A percentile compares a stretch with the other conserved stretches of the same genome.
Conservation (phyloP, 2,329 filamentous ascomycete species). For the Phoma sp. region DNA sequence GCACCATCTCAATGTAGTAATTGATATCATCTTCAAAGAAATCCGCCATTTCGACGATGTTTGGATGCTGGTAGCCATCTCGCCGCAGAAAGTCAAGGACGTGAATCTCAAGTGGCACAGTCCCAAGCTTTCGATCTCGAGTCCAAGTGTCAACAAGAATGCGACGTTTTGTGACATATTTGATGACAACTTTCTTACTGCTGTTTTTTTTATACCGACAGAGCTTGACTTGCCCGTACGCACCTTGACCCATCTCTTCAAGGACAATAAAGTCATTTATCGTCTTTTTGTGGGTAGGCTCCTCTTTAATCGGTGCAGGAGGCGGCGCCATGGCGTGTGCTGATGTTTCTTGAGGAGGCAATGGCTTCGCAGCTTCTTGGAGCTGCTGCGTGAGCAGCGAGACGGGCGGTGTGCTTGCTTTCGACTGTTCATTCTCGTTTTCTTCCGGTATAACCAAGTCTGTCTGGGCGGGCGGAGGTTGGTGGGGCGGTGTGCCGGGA, state of each 20-base stretch:
- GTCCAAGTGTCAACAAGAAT: conserved; percentile 99
- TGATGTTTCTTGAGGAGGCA: conserved; percentile 39
- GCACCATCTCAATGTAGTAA: conserved; percentile 98
- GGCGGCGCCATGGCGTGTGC: conserved; percentile 21
- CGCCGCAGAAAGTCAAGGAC: conserved; percentile 90
- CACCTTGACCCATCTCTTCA: conserved; percentile 98
- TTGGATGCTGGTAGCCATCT: conserved; percentile 68
- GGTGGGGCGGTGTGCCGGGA: conserved; percentile 73
- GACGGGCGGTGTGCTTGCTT: conserved; percentile 47
- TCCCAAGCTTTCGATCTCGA: conserved; percentile 87
- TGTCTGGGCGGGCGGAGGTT: conserved; percentile 78
- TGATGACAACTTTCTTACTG: conserved; percentile 86
- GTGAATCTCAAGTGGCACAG: conserved; percentile 95
- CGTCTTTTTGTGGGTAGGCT: conserved; percentile 68
- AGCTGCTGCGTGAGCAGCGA: conserved; percentile 60
- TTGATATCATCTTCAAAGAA: conserved; percentile 82
- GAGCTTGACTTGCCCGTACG: conserved; percentile 96
- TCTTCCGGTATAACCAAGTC: conserved; percentile 46
- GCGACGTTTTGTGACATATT: conserved; percentile 95
- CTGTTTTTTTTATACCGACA: conserved; percentile 80
- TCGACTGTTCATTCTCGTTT: conserved; percentile 42
- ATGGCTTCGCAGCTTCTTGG: conserved; percentile 56
- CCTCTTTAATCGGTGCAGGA: conserved; percentile 23
- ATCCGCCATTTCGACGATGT: conserved; percentile 72
- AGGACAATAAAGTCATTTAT: conserved; percentile 91